These are phyloP conservation scores for Deuterostichococcus epilithicus DNA, from an alignment of 139 green algal genomes.

Conservation along the genomic window DNA sequence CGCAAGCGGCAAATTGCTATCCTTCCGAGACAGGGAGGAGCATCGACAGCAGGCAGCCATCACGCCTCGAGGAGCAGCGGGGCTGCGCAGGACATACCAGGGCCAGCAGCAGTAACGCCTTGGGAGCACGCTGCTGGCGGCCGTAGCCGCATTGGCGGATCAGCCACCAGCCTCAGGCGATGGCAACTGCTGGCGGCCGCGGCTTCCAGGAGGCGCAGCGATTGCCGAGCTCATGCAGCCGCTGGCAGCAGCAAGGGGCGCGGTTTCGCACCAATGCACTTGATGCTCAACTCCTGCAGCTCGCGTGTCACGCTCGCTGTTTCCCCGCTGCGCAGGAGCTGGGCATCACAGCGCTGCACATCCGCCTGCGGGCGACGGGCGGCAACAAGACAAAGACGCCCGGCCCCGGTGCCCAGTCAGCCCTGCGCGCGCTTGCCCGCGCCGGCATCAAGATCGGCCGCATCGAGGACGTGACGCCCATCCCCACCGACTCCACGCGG, in stretches of 20 bases:
- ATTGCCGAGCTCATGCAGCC: not conserved
- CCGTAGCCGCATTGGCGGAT: too few species aligned
- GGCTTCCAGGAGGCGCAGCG: too few species aligned
- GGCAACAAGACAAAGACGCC: conserved; percentile 99
- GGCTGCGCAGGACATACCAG: not conserved
- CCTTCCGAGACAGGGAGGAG: not conserved
- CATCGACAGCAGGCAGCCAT: not conserved
- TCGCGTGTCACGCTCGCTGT: too few species aligned
- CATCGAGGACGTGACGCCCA: conserved; percentile 99
- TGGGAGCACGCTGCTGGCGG: too few species aligned
- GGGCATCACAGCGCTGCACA: conserved; percentile 96
- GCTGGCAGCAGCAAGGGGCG: too few species aligned
- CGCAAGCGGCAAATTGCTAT: too few species aligned
- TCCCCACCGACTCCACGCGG: conserved; percentile 95
- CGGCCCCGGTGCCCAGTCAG: conserved; percentile 94
- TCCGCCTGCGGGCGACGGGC: conserved; percentile 98
- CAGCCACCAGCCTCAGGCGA: too few species aligned
- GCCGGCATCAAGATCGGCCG: conserved; percentile 98
- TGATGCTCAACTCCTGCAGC: too few species aligned
- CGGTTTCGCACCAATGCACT: too few species aligned
- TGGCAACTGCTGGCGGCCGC: too few species aligned
- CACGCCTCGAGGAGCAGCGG: not conserved
- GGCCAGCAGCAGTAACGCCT: not conserved
- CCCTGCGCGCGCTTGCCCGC: conserved; percentile 95
- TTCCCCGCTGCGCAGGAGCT: conserved; percentile 79